Conservation (phyloP, 192 early-diverging fungal genomes). For the Bifiguratus adelaidae region DNA sequence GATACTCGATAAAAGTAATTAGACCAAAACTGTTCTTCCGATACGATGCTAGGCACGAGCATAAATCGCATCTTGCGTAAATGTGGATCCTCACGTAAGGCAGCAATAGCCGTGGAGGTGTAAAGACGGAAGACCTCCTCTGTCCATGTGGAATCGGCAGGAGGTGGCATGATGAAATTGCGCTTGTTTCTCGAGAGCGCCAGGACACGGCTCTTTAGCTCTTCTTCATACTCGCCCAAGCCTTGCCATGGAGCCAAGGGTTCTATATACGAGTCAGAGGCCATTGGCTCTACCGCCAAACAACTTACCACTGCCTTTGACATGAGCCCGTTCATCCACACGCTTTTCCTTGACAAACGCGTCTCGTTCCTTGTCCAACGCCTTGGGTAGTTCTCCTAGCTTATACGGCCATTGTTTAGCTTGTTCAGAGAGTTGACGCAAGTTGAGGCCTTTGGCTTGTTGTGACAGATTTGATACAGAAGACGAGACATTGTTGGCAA, state of each 20-base stretch:
- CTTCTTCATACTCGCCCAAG: constrained; percentile 30
- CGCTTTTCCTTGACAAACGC: constrained; percentile 37
- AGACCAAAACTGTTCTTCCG: constrained; percentile 52
- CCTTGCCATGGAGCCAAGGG: constrained; percentile 38
- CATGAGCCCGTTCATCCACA: constrained; percentile 18
- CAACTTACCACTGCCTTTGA: constrained; percentile 21
- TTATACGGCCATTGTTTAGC: constrained; percentile 3
- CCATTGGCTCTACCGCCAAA: background rate
- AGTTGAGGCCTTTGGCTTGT: too few relatives aligned
- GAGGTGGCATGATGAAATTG: constrained; percentile 49
- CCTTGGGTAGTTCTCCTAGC: constrained; percentile 14
- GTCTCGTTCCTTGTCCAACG: constrained; percentile 30
- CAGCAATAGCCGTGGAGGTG: constrained; percentile 38
- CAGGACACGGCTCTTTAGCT: constrained; percentile 34
- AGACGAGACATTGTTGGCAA: too few relatives aligned
- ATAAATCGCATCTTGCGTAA: constrained; percentile 54
- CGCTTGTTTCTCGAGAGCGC: constrained; percentile 43
- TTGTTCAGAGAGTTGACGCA: background rate
- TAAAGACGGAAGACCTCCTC: constrained; percentile 53
- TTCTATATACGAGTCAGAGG: constrained; percentile 16
- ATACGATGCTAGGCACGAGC: constrained; percentile 51
- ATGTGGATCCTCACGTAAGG: constrained; percentile 39
- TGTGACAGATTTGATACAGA: too few relatives aligned
- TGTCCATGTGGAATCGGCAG: constrained; percentile 36
- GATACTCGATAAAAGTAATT: constrained; percentile 64